A percentile compares a stretch with the other conserved stretches of the same genome.
phyloP scores from a whole-genome alignment of 1,284 basidiomycete species.

The Ceratobasidium sp. region DNA sequence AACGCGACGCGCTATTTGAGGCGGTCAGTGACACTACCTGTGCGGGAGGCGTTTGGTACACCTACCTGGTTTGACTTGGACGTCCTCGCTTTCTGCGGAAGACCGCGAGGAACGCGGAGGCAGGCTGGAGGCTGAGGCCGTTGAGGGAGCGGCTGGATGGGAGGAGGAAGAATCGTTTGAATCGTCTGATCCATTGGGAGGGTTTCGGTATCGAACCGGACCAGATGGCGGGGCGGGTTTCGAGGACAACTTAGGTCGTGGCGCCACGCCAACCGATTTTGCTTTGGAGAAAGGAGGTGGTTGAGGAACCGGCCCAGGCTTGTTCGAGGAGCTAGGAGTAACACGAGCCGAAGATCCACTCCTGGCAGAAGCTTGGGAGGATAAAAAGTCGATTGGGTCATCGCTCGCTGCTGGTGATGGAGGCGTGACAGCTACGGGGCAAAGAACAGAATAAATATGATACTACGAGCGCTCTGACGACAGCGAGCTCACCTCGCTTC shows the following conservation, averaged over 20 bases:
- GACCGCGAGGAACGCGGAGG: neutral
- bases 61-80: neutral
- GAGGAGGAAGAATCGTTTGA: conserved; percentile 10
- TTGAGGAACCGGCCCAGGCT: neutral
- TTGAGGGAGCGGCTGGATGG: neutral
- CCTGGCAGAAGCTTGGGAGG: neutral
- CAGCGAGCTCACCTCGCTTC: neutral
- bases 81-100: neutral
- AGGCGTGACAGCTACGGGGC: neutral
- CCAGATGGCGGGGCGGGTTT: neutral
- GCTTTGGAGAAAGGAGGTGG: conserved; percentile 27
- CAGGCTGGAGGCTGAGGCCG: neutral
- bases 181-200: neutral
- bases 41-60: neutral
- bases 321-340: neutral
- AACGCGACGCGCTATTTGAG: neutral
- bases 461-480: neutral
- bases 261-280: neutral
- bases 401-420: conserved; percentile 1
- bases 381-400: conserved; percentile 27
- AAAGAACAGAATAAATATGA: neutral
- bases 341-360: neutral
- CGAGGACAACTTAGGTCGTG: neutral
- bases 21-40: neutral
- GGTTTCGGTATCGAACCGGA: neutral